Evolutionary conservation across 2,329 filamentous ascomycete species (phyloP), one percentile per base, ranked within the genome.

Genomic region (Calonectria hawksworthii): DNA sequence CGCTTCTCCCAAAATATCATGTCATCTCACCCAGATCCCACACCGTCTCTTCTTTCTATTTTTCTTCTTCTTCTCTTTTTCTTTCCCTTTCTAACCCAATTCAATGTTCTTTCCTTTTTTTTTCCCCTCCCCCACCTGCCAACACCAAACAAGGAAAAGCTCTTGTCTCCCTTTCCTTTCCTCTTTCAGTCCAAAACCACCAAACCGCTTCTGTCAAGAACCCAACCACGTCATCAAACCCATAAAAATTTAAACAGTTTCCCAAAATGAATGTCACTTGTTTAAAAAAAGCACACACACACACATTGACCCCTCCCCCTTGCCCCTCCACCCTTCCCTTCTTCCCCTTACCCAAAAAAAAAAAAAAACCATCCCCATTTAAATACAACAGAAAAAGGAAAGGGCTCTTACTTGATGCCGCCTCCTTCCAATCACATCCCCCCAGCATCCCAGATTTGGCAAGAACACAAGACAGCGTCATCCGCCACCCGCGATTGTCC

Each of bases 21-120:
- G 26, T 32, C 10, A 59, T 56, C 52, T 34, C 52, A 21, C 28
- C 8, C 18, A 28, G 23, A 32, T 18, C 61, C 28, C 6, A 30
- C 32, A 68, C 21, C 23, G 23, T 38, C 56, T 16, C 18, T 14
- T 61, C 56, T 4, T 32, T 38, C 32, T 61, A 21, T 32, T 32
- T 32, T 54, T 26, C 6, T 23, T 34, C 32, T 14, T 56, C 50
- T 59, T 18, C 16, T 41, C n/a, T 52, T 66, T 34, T 78, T 77
- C 79, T 80, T 80, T 78, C 80, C 73, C 75, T 78, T 76, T 74
- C 71, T 32, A n/a, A 47, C 28, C 3, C 3, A 10, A 23, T 21
- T 26, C 14, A 54, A 54, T 14, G 14, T 9, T 14, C 13, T 28
- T 28, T 32, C 8, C 14, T 32, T 30, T 26, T 54, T 28, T 28